Conservation (phyloP, 2,329 filamentous ascomycete genomes). For the Septoria petroselini region DNA sequence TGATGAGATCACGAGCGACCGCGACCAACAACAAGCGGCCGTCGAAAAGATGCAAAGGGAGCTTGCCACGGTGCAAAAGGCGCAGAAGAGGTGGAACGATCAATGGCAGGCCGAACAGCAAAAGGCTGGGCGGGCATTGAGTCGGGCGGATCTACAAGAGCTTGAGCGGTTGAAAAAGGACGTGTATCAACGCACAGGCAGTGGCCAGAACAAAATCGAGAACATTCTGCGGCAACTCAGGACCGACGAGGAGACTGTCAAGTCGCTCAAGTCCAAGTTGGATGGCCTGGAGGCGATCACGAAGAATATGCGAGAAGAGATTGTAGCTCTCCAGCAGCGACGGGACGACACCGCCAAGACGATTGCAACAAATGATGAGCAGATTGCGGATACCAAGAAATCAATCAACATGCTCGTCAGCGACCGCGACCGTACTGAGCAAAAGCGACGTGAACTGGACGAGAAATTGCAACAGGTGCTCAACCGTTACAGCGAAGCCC, state of each 20-base stretch:
- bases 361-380: slow-evolving; percentile 63
- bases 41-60: slow-evolving; percentile 77
- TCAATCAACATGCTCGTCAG: slow-evolving; percentile 83
- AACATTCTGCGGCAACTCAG: slow-evolving; percentile 85
- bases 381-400: slow-evolving; percentile 87
- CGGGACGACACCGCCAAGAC: slow-evolving; percentile 60
- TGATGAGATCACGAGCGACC: slow-evolving; percentile 69
- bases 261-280: slow-evolving; percentile 83
- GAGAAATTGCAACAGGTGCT: slow-evolving; percentile 83
- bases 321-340: slow-evolving; percentile 65
- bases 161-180: slow-evolving; percentile 82
- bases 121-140: slow-evolving; percentile 82
- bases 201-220: slow-evolving; percentile 78
- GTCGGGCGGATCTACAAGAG: slow-evolving; percentile 80
- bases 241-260: slow-evolving; percentile 86
- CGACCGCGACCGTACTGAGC: slow-evolving; percentile 74
- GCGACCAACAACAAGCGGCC: slow-evolving; percentile 64
- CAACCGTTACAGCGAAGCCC: slow-evolving; percentile 76
- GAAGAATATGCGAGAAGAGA: slow-evolving; percentile 70
- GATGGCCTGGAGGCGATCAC: slow-evolving; percentile 72
- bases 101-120: slow-evolving; percentile 82
- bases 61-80: slow-evolving; percentile 80
- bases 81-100: slow-evolving; percentile 80
- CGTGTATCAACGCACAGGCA: slow-evolving; percentile 76
- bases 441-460: slow-evolving; percentile 82